Evolutionary conservation across 2,329 filamentous ascomycete species (phyloP), one percentile per base, ranked within the genome.

Genomic region (Orbilia oligospora): DNA sequence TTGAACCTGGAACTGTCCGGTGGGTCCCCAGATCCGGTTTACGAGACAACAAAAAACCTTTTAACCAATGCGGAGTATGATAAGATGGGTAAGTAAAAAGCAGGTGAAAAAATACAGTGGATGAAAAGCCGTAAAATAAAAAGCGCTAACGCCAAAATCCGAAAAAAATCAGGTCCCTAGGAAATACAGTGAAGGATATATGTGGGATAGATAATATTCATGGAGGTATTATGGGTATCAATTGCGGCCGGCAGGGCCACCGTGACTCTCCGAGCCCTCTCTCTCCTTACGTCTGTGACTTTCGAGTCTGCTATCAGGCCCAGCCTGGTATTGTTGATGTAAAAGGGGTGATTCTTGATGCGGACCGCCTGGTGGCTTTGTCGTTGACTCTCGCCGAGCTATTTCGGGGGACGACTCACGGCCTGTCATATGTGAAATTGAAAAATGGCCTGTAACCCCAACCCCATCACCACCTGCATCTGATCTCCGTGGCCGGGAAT

Each of bases 401-500:
- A 49, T 58, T 33, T 76, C 49, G 1, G 58, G 67, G 9, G 73
- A 68, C 4, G 30, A 38, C 12, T 77, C 67, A 16, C 65, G 61
- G 12, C 65, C 36, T 4, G 73, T 68, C 73, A 71, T 77, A 41
- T 77, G 73, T n/a, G 67, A 71, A 1, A 77, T 68, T 10, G 73
- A 71, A 68, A 77, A 77, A 24, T 77, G 73, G 10, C 41, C 49
- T n/a, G 27, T 63, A 10, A 38, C 63, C 14, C 44, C 33, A 14
- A 20, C 48, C 20, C 48, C 55, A 30, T 71, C 72, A 12, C 18
- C 46, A 5, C 67, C 66, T 16, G 49, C 58, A 14, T 77, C 72
- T 33, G 81, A 80, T 78, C 81, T 76, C 27, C 81, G 70, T 33
- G 81, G 80, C 30, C 80, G 79, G 22, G 71, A 24, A 18, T 73